Percentiles rank a stretch among this genome's conserved stretches.
Evolutionary conservation across 2,329 filamentous ascomycete genomes (phyloP).

Genomic region (Diaporthe vaccinii): DNA sequence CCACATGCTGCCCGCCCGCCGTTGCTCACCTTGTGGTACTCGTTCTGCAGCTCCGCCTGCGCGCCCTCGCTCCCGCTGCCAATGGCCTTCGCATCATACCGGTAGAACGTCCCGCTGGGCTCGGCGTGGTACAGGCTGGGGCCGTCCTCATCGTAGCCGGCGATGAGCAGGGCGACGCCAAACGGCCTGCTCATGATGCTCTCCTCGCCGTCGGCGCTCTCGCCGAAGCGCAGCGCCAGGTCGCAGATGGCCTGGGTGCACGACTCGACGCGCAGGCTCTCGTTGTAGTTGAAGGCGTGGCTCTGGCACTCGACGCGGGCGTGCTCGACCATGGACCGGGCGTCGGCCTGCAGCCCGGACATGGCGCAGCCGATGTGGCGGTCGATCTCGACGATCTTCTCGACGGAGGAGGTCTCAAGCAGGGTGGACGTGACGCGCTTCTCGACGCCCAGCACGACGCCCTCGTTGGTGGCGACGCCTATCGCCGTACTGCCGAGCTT

Average conservation of each 20-base stretch:
- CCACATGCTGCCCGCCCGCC: not conserved
- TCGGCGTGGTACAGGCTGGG: constrained; percentile 98
- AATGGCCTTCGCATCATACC: constrained; percentile 99
- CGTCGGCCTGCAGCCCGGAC: constrained; percentile 97
- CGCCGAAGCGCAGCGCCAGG: constrained; percentile 93
- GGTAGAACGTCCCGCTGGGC: constrained; percentile 97
- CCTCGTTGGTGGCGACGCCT: constrained; percentile 94
- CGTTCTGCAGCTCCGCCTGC: constrained; percentile 97
- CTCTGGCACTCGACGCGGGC: constrained; percentile 97
- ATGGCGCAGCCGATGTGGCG: constrained; percentile 99
- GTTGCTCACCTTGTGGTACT: constrained; percentile 86
- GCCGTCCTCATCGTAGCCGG: constrained; percentile 96
- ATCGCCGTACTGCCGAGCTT: constrained; percentile 99
- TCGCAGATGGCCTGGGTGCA: constrained; percentile 99
- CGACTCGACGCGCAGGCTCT: constrained; percentile 94
- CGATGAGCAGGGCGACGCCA: constrained; percentile 95
- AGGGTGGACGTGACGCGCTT: constrained; percentile 98
- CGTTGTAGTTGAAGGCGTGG: constrained; percentile 98
- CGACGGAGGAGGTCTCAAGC: constrained; percentile 96
- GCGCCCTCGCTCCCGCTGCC: constrained; percentile 97
- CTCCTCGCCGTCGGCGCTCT: constrained; percentile 97
- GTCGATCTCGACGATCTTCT: constrained; percentile 99
- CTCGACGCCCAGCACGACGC: constrained; percentile 96
- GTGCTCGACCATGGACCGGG: constrained; percentile 97
- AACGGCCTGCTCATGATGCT: constrained; percentile 99